Conservation (phyloP, 2,329 filamentous ascomycete species). For the Mariannaea sp. region DNA sequence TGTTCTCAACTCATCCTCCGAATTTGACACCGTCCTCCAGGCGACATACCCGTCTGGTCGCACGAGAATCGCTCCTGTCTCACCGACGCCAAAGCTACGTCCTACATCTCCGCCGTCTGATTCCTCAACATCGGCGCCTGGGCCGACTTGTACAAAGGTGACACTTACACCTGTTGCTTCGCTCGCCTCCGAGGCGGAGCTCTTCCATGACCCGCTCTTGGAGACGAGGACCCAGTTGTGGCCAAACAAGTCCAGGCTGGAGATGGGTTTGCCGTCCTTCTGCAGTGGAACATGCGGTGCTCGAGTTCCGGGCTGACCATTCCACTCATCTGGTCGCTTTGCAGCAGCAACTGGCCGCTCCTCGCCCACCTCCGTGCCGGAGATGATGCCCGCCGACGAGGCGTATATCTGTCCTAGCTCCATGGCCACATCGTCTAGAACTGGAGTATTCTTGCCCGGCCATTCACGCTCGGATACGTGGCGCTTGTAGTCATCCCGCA, state of each 20-base stretch:
- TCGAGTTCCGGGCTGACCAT: slow-evolving; percentile 30
- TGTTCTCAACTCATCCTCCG: background rate
- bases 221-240: slow-evolving; percentile 18
- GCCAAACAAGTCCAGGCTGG: slow-evolving; percentile 23
- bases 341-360: slow-evolving; percentile 18
- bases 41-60: slow-evolving; percentile 23
- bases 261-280: background rate
- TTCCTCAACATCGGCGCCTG: slow-evolving; percentile 8
- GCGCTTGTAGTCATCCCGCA: slow-evolving; percentile 28
- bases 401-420: slow-evolving; percentile 24
- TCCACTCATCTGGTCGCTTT: slow-evolving; percentile 29
- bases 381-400: slow-evolving; percentile 7
- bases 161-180: background rate
- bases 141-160: slow-evolving; percentile 14
- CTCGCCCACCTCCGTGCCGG: background rate
- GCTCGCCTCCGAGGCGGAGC: background rate
- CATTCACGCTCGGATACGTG: slow-evolving; percentile 16
- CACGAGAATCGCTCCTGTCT: slow-evolving; percentile 13
- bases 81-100: slow-evolving; percentile 5
- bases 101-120: background rate
- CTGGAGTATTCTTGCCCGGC: slow-evolving; percentile 2
- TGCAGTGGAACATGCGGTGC: slow-evolving; percentile 27
- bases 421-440: slow-evolving; percentile 22
- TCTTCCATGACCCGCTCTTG: slow-evolving; percentile 16
- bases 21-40: slow-evolving; percentile 11